Base-by-base conservation (phyloP, 2,329 filamentous ascomycete genomes). In the Bipolaris bicolor region DNA sequence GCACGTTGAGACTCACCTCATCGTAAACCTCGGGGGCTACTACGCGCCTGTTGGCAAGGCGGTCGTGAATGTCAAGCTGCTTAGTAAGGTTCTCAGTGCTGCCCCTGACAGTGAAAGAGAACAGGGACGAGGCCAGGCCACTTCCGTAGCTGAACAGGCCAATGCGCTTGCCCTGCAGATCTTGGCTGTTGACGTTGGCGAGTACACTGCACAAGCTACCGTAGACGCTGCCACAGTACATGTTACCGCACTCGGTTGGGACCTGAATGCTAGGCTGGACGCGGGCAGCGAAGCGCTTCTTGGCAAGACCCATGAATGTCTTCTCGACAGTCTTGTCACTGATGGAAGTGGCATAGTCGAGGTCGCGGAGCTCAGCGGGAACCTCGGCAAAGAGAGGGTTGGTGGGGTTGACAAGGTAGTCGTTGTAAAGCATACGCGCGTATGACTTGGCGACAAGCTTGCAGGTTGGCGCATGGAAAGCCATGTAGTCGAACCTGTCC, bases 361-460 rank as follows among this genome's bases (percentile, higher is more conserved):
- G 58, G 60, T 79, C 77, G 64, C 77, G 77, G 60, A 83, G 64
- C 72, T 82, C 80, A 37, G 78, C 73, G 11, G 81, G 80, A 11
- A 83, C 80, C 22, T 82, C 80, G 52, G 77, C 78, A 71, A 83
- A 83, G 58, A 82, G 67, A 11, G 77, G 76, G 73, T 80, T 81
- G 37, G 75, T 70, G 29, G 81, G 79, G 69, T 83, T 74, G 41
- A 60, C 62, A 63, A 81, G 74, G 72, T 77, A 83, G 68, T 83
- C 81, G 72, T 83, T 83, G 78, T 82, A 83, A 18, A 82, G 73
- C 49, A 83, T 68, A 50, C 81, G 79, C 34, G 78, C 81, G 71
- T 83, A 83, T 52, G 80, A 82, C 76, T 83, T 83, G 62, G 78
- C 74, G n/a, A 83, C 81, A 49, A 83, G 77, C 72, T 83, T 83